Evolutionary conservation across 2,329 filamentous ascomycete genomes (phyloP).

Genomic region (Beauveria sp.): DNA sequence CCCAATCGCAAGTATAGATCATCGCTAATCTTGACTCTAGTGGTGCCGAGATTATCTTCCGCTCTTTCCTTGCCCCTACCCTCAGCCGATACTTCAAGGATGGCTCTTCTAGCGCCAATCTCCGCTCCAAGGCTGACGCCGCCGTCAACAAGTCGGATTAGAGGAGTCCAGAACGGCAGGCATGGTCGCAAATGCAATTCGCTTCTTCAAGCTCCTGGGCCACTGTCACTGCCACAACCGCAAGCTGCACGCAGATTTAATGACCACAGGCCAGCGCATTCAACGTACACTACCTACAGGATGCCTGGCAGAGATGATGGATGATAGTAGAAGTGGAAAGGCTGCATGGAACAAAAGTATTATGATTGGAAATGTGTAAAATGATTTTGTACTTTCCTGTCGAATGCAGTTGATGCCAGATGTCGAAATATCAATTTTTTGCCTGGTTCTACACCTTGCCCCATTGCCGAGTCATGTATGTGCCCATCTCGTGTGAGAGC

Average conservation of each 20-base stretch:
- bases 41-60: slow-evolving; percentile 93
- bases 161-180: slow-evolving; percentile 17
- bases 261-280: not conserved
- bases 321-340: slow-evolving; percentile 1
- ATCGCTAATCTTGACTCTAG: slow-evolving; percentile 37
- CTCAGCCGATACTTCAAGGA: slow-evolving; percentile 83
- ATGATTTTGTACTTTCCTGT: slow-evolving; percentile 9
- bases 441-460: not conserved
- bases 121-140: slow-evolving; percentile 80
- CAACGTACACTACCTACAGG: not conserved
- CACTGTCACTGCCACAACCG: not conserved
- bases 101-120: slow-evolving; percentile 73
- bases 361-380: slow-evolving; percentile 10
- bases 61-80: slow-evolving; percentile 85
- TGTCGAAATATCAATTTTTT: not conserved
- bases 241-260: not conserved
- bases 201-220: not conserved
- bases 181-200: slow-evolving; percentile 1
- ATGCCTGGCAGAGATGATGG: not conserved
- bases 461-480: too few relatives aligned
- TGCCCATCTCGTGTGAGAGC: too few relatives aligned
- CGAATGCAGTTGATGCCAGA: not conserved
- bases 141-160: slow-evolving; percentile 64
- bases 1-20: not conserved
- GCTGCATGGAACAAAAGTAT: not conserved